Percentiles rank a stretch among this genome's conserved stretches.
Conservation (phyloP, 2,329 filamentous ascomycete genomes). For the Fusarium liriodendri region DNA sequence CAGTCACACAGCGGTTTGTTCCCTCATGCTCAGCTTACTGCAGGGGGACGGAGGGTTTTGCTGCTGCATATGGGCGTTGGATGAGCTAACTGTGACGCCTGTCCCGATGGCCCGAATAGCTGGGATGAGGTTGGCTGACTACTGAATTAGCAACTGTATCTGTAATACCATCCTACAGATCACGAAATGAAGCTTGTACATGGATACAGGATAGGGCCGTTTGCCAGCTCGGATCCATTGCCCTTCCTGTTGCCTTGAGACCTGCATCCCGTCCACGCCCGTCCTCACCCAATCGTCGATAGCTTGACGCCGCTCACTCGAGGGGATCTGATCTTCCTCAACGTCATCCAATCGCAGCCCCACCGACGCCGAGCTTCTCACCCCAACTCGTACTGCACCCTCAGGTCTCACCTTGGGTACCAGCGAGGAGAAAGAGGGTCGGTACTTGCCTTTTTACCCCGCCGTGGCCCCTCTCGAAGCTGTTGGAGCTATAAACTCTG, state of each 20-base stretch:
- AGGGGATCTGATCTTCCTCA: constrained; percentile 32
- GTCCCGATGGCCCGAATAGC: constrained; percentile 18
- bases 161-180: neutral
- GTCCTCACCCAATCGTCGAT: constrained; percentile 24
- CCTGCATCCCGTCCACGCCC: constrained; percentile 13
- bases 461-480: constrained; percentile 41
- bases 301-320: constrained; percentile 18
- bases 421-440: constrained; percentile 1
- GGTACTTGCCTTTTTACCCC: constrained; percentile 43
- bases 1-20: constrained; percentile 24
- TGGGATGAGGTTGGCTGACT: constrained; percentile 3
- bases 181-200: neutral
- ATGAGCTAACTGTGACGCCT: constrained; percentile 41
- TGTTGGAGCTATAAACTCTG: constrained; percentile 26
- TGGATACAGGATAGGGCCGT: neutral
- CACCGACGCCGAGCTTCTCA: constrained; percentile 36
- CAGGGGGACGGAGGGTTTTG: neutral
- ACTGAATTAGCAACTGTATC: neutral
- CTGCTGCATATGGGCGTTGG: constrained; percentile 11
- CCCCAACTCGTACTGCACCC: constrained; percentile 10
- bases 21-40: neutral
- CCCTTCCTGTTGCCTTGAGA: constrained; percentile 16
- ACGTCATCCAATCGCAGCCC: constrained; percentile 46
- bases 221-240: neutral
- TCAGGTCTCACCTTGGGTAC: constrained; percentile 13